Base-by-base conservation (phyloP, 202 grass and related monocot genomes). In the Digitaria exilis region DNA sequence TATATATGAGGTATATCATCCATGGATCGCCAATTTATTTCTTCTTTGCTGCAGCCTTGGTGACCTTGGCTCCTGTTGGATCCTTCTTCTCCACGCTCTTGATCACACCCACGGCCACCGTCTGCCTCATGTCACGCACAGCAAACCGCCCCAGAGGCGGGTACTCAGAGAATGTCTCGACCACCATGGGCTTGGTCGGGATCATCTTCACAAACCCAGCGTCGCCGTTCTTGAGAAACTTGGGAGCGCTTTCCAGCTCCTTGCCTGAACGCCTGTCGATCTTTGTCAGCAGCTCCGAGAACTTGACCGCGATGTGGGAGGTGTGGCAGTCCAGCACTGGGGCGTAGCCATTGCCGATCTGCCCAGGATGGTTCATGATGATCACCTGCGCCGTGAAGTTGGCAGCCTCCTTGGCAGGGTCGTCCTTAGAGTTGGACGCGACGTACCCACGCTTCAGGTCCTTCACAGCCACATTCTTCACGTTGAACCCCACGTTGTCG, bases 291-390 rank as follows among this genome's bases (percentile, higher is more conserved):
- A 97, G 81, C 78, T 97, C 94, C 39, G 88, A 75, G 21, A 97
- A 97, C 90, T 93, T 97, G 14, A 97, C 90, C 16, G 94, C 90
- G 73, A 97, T 93, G 84, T 97, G 94, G 22, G 90, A 97, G 3
- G 94, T 97, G 88, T 97, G 94, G 87, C 90, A 93, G 67, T 97
- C 90, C 0, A 97, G 84, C 55, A 97, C 94, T 6, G 90, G 93
- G 16, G 93, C 86, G 7, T 96, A 96, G 9, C 88, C 90, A 8
- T 91, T 91, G 73, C 88, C 88, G 2, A 97, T 97, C 71, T 93
- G 94, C 1, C 94, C 94, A 22, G 94, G 94, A 76, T 97, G 94
- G 89, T 97, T 93, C 91, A 97, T 97, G 87, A 97, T 94, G 76
- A 97, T 97, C 72, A 97, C 94, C 87, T 93, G 91, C 71, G 94